Evolutionary conservation across 805 yeast genomes (phyloP), one percentile per base, ranked within the genome.

Genomic region (Metschnikowia aberdeeniae): DNA sequence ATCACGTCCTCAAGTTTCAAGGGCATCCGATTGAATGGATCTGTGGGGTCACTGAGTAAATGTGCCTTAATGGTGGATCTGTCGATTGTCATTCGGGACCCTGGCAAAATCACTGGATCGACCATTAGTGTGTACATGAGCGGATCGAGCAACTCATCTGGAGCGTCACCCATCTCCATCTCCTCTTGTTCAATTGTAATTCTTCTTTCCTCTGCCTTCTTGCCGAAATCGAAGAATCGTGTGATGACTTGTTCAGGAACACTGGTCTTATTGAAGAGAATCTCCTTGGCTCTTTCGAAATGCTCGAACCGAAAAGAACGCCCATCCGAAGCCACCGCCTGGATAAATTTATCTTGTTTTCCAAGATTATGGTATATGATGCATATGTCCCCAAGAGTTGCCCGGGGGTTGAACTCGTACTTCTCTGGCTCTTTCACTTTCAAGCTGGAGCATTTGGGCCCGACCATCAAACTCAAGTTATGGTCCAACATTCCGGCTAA

Each of bases 111-210:
- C 4, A 93, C 99, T 0, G 99, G 99, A 62, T 93, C 95, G 55
- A 82, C 86, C 99, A 93, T 93, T 40, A 93, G 62, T 1, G 97
- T 87, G 64, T 75, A 93, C 98, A 93, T 92, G 57, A 93, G 77
- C 11, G 99, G 99, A 70, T 93, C 99, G 55, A 93, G 77, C 61
- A 84, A 93, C 63, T 93, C 98, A 61, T 93, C 99, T 0, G 99
- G 99, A 13, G 87, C 78, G 43, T 93, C 99, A 22, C 96, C 97
- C 54, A 88, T 73, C 60, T 89, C 97, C 51, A 80, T 59, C 52
- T 92, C 97, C 59, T 88, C 95, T 50, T 81, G 86, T 54, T 85
- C 95, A 49, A 86, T 92, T 11, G 69, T 70, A 27, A 72, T 55
- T 57, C 80, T 77, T 41, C 80, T 77, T 33, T 64, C 60, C 49